Base-by-base conservation (phyloP, 495 filamentous ascomycete species). In the Neurospora sp. region DNA sequence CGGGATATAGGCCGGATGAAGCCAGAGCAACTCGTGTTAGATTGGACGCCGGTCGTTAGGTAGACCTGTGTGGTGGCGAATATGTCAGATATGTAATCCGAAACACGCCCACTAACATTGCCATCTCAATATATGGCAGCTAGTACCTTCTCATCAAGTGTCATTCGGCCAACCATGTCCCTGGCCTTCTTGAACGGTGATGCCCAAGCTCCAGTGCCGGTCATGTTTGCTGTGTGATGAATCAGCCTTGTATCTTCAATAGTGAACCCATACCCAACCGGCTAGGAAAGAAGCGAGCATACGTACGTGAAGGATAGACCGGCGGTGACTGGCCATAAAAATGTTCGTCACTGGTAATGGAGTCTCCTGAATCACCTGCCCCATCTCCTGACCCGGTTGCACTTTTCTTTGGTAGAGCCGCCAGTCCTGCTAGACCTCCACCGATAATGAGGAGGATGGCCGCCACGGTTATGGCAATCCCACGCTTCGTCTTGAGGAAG, bases 261-360 rank as follows among this genome's bases (percentile, higher is more conserved):
- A n/a, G 10, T n/a, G 4, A 38, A 22, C 31, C 20, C 38, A 6
- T 4, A 14, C 3, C 5, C 16, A 46, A 31, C 11, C 3, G 41
- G 44, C 53, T 31, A 18, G 12, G 18, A 18, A 2, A 48, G 0
- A 42, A 39, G 38, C 37, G 20, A 18, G 46, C 22, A 5, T 37
- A 80, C 82, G 72, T 76, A 85, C 83, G 88, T 1, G 87, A 85
- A 2, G 88, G 89, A 75, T 90, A 90, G 0, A 90, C 86, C 1
- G 87, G 82, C 38, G 84, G 84, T 46, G 86, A 88, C 70, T 86
- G 79, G 31, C 88, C 88, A 76, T 91, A 89, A 72, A 89, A 91
- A 5, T 73, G 72, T 4, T 75, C 73, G 71, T 88, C 86, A 27
- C 80, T 77, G 2, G 78, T 82, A 72, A 88, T 85, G 16, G n/a